Evolutionary conservation across 768 basidiomycete species (phyloP).

Genomic region (Pulveroboletus sp.): DNA sequence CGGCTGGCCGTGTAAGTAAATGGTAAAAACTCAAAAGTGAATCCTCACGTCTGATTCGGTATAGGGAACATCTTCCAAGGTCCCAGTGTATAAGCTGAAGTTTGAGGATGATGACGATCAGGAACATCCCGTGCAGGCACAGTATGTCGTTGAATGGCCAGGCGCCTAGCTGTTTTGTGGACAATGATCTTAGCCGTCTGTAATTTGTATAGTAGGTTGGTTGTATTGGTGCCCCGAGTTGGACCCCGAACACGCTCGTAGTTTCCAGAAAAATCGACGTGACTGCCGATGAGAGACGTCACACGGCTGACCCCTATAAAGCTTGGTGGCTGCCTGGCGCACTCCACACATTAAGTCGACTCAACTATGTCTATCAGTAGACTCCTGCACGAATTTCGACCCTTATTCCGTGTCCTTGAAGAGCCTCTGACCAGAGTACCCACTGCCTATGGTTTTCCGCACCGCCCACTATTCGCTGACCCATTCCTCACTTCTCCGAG

Average conservation of each 20-base stretch:
- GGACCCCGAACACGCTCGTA: conserved; percentile 14
- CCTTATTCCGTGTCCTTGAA: conserved; percentile 72
- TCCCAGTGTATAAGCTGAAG: conserved; percentile 69
- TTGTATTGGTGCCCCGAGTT: not conserved
- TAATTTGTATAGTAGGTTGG: not conserved
- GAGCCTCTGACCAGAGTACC: conserved; percentile 52
- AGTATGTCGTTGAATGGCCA: conserved; percentile 82
- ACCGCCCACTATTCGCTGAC: conserved; percentile 44
- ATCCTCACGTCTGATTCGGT: conserved; percentile 10
- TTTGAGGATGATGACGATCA: conserved; percentile 90
- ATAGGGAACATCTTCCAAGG: conserved; percentile 40
- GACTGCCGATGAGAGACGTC: conserved; percentile 15
- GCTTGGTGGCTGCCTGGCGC: not conserved
- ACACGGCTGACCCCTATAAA: conserved; percentile 13
- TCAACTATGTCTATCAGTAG: conserved; percentile 61
- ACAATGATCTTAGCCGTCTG: not conserved
- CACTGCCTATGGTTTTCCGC: conserved; percentile 23
- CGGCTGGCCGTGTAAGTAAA: conserved; percentile 36
- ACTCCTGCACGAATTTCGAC: conserved; percentile 66
- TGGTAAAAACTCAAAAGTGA: not conserved
- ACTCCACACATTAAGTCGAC: not conserved
- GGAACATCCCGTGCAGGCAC: conserved; percentile 70
- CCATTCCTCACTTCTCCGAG: conserved; percentile 41
- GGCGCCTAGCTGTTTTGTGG: conserved; percentile 24
- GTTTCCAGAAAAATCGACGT: conserved; percentile 19